Evolutionary conservation across 257 asterid genomes (phyloP), one percentile per base, ranked within the genome.

Genomic region (Galeopsis tetrahit): DNA sequence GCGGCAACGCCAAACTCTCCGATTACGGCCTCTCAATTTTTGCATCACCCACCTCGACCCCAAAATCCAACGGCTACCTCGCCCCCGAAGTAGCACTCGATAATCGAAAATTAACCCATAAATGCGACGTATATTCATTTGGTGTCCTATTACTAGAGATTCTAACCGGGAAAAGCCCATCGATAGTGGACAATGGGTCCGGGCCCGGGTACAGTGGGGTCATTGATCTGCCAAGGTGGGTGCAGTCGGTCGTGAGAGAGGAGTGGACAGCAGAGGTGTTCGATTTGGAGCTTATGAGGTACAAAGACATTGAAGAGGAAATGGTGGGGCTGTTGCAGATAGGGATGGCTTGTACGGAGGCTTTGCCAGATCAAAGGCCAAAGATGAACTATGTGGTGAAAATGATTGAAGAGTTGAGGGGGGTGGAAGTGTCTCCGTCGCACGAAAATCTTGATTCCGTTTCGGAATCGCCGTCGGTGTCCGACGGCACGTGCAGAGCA

Each of bases 221-320:
- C 1, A 39, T 93, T 1, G 98, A 94, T 79, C 77, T 94, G 56
- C 99, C 99, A 0, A 85, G 97, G 85, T 94, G 99, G 99, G 99
- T 94, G 59, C 99, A 89, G 75, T 88, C 96, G 14, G 97, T 94
- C 15, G 99, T 94, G 82, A 83, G 99, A 13, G 99, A 94, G 81
- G 99, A 94, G 80, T 94, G 99, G 99, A 94, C 99, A 0, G 96
- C 99, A 1, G 99, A 94, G 78, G 99, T 94, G 61, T 94, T 94
- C 10, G 99, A 94, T 80, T 77, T 91, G 92, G 99, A 91, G 86
- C 89, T 94, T 15, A 94, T 94, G 99, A 88, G 99, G 90, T 94
- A 91, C 21, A 91, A 87, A 76, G 95, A 87, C 66, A 88, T 91
- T 1, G 98, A 94, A 55, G 98, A 95, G 75, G 98, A 95, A 73